Evolutionary conservation across 495 filamentous ascomycete species (phyloP).

Genomic region (Trichoderma virens): DNA sequence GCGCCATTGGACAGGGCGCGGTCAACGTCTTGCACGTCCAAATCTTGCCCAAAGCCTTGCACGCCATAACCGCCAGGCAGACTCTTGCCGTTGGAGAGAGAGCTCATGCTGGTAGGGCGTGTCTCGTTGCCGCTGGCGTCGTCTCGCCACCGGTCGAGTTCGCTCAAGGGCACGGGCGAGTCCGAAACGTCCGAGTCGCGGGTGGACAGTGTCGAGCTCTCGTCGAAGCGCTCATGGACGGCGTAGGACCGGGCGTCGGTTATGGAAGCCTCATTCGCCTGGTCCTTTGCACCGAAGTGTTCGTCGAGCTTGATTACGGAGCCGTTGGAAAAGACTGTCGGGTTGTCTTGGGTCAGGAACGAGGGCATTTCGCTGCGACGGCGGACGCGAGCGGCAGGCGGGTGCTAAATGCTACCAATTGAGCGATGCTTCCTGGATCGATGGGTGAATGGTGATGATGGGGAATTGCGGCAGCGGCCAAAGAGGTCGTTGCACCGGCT

Average conservation of each 20-base stretch:
- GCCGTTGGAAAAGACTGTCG: conserved; percentile 29
- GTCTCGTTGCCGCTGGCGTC: conserved; percentile 27
- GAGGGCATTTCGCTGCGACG: conserved; percentile 37
- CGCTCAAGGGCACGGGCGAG: conserved; percentile 11
- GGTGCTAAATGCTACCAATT: conserved; percentile 6
- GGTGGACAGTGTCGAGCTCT: conserved; percentile 29
- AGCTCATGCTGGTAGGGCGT: conserved; percentile 25
- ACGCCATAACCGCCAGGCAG: conserved; percentile 21
- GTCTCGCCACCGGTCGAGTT: background rate
- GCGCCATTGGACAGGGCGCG: background rate
- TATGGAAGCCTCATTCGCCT: conserved; percentile 21
- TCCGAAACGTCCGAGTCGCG: conserved; percentile 28
- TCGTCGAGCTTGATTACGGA: conserved; percentile 23
- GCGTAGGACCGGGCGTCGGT: conserved; percentile 19
- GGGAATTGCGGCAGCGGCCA: no score
- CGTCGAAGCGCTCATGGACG: conserved; percentile 30
- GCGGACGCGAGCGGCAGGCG: background rate
- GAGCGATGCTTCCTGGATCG: conserved; percentile 4
- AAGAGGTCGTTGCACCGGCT: no score
- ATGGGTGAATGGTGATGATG: no score
- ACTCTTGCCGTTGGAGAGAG: conserved; percentile 28
- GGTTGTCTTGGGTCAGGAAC: conserved; percentile 38
- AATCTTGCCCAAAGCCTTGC: conserved; percentile 2
- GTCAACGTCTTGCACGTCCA: conserved; percentile 10
- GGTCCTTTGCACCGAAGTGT: conserved; percentile 19